Evolutionary conservation across 1,284 basidiomycete genomes (phyloP), one percentile per base, ranked within the genome.

Genomic region (Porogramme epimiltina): DNA sequence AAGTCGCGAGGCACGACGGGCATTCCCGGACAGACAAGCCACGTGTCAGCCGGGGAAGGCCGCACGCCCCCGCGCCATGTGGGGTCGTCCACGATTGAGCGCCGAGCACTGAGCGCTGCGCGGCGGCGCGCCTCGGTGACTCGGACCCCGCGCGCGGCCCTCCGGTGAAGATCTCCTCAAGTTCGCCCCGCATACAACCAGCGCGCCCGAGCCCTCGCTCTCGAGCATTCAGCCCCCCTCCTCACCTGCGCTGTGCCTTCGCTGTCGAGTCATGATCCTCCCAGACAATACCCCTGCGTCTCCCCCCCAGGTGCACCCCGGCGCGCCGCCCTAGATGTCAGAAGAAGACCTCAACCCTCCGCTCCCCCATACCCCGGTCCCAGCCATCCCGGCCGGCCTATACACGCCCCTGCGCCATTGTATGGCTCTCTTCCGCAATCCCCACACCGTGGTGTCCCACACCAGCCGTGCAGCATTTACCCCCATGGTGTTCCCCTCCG

Each of bases 211-310:
- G 23, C 33, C 9, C 22, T 28, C 25, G 39, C 34, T 42, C 34
- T n/a, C n/a, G 37, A 13, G 31, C 37, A n/a, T 15, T 24, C 19
- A 40, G 20, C 10, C 15, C 22, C 23, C 16, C 18, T 2, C 6
- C 33, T 10, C 33, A 20, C 33, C 9, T 36, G 16, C 15, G 11
- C n/a, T 6, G 9, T 23, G n/a, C 20, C 9, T n/a, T 38, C 25
- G 6, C 9, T 11, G 13, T 36, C 33, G 38, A 49, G 25, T 43
- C 53, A 70, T 70, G 67, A 67, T 69, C 41, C 50, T 67, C 37
- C 56, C 59, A n/a, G 65, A 68, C 47, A 58, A 66, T 22, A 59
- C 52, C 19, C 63, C 63, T 18, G 37, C 49, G 38, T 64, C 62
- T 4, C 62, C 62, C 2, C 46, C 51, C 1, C 64, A 58, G 42